These are phyloP conservation scores for Phaeosphaeria sp. DNA, from an alignment of 2,329 filamentous ascomycete species.

Conservation along the genomic window DNA sequence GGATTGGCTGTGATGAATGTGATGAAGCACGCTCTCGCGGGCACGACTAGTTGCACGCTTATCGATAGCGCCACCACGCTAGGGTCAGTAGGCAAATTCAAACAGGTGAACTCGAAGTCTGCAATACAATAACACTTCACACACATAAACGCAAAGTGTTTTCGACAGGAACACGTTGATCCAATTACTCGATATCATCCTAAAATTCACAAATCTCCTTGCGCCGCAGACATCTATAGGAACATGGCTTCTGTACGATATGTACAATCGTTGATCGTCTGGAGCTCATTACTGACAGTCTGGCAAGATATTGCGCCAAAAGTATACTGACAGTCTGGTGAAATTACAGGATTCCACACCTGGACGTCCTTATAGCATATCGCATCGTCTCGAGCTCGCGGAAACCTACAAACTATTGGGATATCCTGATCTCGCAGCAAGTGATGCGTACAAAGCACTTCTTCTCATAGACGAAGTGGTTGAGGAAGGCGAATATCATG, in stretches of 20 bases:
- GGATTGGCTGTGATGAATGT: background rate
- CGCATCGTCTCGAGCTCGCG: slow-evolving; percentile 66
- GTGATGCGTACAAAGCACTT: slow-evolving; percentile 90
- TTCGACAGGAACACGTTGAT: background rate
- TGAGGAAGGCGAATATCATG: slow-evolving; percentile 83
- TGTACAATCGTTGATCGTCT: background rate
- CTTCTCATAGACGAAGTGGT: slow-evolving; percentile 81
- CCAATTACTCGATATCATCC: background rate
- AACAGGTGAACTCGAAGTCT: background rate
- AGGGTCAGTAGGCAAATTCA: background rate
- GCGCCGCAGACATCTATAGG: background rate
- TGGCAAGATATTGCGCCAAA: slow-evolving; percentile 8
- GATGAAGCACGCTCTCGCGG: background rate
- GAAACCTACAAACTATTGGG: slow-evolving; percentile 74
- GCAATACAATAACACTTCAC: background rate
- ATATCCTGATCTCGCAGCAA: slow-evolving; percentile 88
- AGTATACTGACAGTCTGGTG: slow-evolving; percentile 25
- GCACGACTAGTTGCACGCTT: background rate
- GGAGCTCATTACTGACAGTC: background rate
- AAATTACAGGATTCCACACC: slow-evolving; percentile 31
- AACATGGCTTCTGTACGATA: background rate
- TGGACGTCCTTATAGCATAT: slow-evolving; percentile 48
- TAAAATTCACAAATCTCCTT: background rate
- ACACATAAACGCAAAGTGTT: background rate
- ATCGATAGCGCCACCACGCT: background rate